Base-by-base conservation (phyloP, 805 yeast genomes). In the Cyberlindnera mycetangii region DNA sequence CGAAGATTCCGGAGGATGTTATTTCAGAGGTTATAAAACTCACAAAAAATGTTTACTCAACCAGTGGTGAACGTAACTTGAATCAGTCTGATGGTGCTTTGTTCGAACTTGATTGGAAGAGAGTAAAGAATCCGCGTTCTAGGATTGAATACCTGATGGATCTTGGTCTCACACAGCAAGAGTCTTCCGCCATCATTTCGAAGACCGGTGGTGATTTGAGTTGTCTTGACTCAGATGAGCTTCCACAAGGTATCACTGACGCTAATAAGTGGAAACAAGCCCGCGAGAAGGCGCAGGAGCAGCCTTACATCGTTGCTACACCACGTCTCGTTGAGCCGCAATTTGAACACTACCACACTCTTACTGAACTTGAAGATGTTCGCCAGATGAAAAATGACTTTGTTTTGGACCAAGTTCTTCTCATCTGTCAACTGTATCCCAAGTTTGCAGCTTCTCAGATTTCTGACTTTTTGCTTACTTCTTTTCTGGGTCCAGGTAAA, bases 11-110 rank as follows among this genome's bases (percentile, higher is more conserved):
- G 6, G 61, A 62, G 22, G 55, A 62, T 1, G 64, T 79, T 4
- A 64, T 77, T 37, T 75, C 74, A 21, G 75, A 73, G 45, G 41
- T 79, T 1, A 61, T 79, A 15, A 59, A 66, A 3, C 65, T 81
- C 33, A 58, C 76, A 24, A 70, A 69, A 38, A 66, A 70, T 38
- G 64, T 73, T 1, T 76, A 66, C 50, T 61, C 61, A 9, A 56
- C 62, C 1, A 59, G 61, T n/a, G 64, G 69, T 6, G 73, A 70
- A 18, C 60, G 62, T 3, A 62, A 56, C 17, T 55, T 61, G 5
- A 62, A 63, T 8, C 64, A 56, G 7, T 64, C 50, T 2, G 67
- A 64, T 34, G 73, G 71, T 21, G 51, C 60, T 31, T 53, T 67
- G 32, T 70, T 56, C 57, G 71, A 67, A 32, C 65, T 65, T 7